phyloP scores from a whole-genome alignment of 2,329 filamentous ascomycete species.

The Plectosphaerella cucumerina region DNA sequence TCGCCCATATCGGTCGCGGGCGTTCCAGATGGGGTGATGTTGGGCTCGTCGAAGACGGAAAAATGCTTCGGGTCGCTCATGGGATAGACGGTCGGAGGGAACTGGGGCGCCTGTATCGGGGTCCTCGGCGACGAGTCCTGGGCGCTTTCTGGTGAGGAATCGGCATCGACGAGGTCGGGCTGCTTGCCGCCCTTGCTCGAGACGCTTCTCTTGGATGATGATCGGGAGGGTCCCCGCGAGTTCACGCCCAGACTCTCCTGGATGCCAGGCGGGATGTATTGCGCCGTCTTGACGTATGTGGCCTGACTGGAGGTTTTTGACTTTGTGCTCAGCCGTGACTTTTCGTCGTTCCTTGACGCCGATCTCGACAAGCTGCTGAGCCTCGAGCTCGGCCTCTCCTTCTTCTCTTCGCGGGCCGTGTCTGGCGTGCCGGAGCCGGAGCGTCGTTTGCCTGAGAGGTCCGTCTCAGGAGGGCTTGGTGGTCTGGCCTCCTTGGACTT shows the following conservation, averaged over 20 bases:
- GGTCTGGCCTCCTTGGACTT: constrained; percentile 44
- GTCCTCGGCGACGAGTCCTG: constrained; percentile 58
- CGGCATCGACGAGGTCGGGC: constrained; percentile 36
- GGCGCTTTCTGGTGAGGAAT: constrained; percentile 41
- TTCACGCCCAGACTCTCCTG: constrained; percentile 17
- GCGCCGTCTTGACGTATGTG: constrained; percentile 40
- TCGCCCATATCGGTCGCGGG: constrained; percentile 31
- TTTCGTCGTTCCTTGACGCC: constrained; percentile 42
- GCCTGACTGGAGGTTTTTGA: constrained; percentile 57
- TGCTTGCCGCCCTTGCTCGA: constrained; percentile 38
- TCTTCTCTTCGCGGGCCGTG: constrained; percentile 16
- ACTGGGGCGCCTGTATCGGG: constrained; percentile 50
- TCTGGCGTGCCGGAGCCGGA: constrained; percentile 19
- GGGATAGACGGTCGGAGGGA: constrained; percentile 38
- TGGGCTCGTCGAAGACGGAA: constrained; percentile 29
- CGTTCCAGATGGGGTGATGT: constrained; percentile 32
- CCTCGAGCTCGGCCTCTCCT: constrained; percentile 38
- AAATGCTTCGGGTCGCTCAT: constrained; percentile 30
- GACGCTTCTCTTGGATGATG: constrained; percentile 21
- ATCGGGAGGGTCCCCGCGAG: constrained; percentile 12
- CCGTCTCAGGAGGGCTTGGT: constrained; percentile 62
- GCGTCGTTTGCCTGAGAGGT: constrained; percentile 43
- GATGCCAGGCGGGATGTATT: constrained; percentile 17
- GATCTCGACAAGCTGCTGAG: constrained; percentile 39
- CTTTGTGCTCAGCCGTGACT: constrained; percentile 47